phyloP scores from a whole-genome alignment of 345 rosid species.

The Eutrema japonicum region DNA sequence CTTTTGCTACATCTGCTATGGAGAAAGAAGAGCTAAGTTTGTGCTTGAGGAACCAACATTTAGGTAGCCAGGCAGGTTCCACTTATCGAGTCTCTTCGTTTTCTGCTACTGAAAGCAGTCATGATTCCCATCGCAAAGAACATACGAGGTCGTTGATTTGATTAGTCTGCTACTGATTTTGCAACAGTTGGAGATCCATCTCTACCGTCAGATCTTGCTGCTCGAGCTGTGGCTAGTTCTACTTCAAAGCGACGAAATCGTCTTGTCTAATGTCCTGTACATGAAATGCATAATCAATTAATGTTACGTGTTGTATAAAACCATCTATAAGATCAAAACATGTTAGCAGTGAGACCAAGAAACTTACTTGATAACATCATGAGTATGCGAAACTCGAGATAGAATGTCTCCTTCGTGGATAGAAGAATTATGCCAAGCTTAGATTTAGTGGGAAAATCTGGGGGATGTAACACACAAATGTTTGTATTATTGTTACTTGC shows the following conservation, averaged over 20 bases:
- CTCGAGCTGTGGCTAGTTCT: slow-evolving; percentile 64
- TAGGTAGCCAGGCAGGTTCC: slow-evolving; percentile 73
- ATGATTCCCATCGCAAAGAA: slow-evolving; percentile 86
- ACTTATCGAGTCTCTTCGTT: slow-evolving; percentile 75
- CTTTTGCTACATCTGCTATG: neutral
- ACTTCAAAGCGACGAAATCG: slow-evolving; percentile 64
- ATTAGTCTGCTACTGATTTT: slow-evolving; percentile 51
- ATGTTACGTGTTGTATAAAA: neutral
- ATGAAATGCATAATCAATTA: slow-evolving; percentile 15
- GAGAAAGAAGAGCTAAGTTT: slow-evolving; percentile 3
- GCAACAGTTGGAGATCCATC: slow-evolving; percentile 46
- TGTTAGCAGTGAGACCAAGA: slow-evolving; percentile 17
- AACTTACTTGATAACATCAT: slow-evolving; percentile 74
- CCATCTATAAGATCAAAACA: slow-evolving; percentile 10
- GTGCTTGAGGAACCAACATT: slow-evolving; percentile 58
- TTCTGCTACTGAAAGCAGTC: slow-evolving; percentile 90
- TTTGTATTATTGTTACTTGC: slow-evolving; percentile 48
- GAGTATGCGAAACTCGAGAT: slow-evolving; percentile 93
- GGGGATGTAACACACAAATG: slow-evolving; percentile 31
- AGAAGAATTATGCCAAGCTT: slow-evolving; percentile 52
- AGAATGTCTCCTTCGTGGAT: slow-evolving; percentile 67
- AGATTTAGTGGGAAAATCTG: slow-evolving; percentile 41
- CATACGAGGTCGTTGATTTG: slow-evolving; percentile 66
- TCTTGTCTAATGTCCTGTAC: slow-evolving; percentile 68
- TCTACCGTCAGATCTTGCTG: slow-evolving; percentile 40